phyloP scores from a whole-genome alignment of 108 stramenopile genomes.

The Skeletonema grethae region DNA sequence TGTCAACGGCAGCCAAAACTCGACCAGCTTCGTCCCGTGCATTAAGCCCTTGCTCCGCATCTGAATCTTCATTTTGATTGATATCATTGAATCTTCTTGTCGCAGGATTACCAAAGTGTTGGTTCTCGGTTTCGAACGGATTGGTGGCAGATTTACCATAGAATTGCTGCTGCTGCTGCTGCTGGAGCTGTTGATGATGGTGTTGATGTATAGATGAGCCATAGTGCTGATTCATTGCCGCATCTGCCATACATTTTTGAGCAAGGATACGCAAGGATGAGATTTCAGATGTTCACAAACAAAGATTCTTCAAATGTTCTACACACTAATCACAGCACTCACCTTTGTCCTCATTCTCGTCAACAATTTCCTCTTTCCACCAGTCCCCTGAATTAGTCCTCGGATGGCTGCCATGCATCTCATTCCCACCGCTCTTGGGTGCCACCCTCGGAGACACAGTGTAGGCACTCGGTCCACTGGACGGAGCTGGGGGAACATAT shows the following conservation, averaged over 20 bases:
- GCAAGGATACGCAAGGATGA: not conserved
- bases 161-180: slow-evolving; percentile 23
- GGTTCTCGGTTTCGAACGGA: slow-evolving; percentile 20
- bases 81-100: not conserved
- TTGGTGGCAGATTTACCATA: slow-evolving; percentile 24
- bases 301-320: not conserved
- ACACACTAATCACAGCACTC: not conserved
- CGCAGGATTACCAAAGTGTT: not conserved
- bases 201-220: slow-evolving; percentile 14
- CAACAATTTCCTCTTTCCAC: slow-evolving; percentile 44
- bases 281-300: not conserved
- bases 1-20: not conserved
- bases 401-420: not conserved
- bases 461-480: not conserved
- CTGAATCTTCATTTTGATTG: not conserved
- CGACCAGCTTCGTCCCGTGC: not conserved
- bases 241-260: not conserved
- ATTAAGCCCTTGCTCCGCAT: not conserved
- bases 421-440: slow-evolving; percentile 3
- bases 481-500: not conserved
- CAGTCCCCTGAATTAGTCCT: slow-evolving; percentile 30
- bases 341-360: slow-evolving; percentile 30
- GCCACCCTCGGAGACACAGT: not conserved
- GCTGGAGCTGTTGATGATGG: not conserved
- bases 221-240: slow-evolving; percentile 14